Base-by-base conservation (phyloP, 2,329 filamentous ascomycete species). In the Colletotrichum sp. region DNA sequence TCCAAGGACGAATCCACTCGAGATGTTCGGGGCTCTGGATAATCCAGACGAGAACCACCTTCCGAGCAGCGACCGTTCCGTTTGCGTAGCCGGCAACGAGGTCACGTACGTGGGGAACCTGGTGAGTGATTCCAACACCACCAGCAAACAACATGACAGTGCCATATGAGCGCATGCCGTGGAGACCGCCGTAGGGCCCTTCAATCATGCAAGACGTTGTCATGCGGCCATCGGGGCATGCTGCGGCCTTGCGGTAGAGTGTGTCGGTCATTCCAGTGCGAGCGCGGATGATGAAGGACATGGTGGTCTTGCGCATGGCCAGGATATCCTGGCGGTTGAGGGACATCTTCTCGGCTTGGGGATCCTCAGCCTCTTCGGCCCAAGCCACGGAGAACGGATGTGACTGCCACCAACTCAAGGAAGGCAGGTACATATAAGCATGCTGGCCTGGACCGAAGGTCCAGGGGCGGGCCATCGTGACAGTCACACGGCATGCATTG, bases 1-100 rank as follows among this genome's bases (percentile, higher is more conserved):
- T 96, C 93, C 94, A 96, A 9, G 93, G 93, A 63, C 94, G 90
- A 81, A 96, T 95, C 94, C 94, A 96, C 84, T 96, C 94, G 34
- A 96, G 89, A 83, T 96, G 94, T 86, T 96, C 94, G 79, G 93
- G 93, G 80, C 91, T 94, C 80, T 95, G 94, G 73, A 96, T 94
- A 65, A 93, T 93, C 95, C 95, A 96, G 55, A 96, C 92, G 28
- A 96, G 89, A 7, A 95, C 88, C 66, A 96, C 89, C 82, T 93
- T 94, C 77, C 93, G 91, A 2, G 93, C 92, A 1, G 94, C 93
- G 7, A 94, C 92, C 0, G 92, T 95, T 73, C 92, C 92, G 77
- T 93, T 91, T 76, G 90, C 89, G 82, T 91, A 94, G 52, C 94
- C 93, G 7, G 89, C 87, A 32, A 96, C 91, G 1, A 96, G 90